Evolutionary conservation across 345 rosid species (phyloP).

Genomic region (Linum tenue): DNA sequence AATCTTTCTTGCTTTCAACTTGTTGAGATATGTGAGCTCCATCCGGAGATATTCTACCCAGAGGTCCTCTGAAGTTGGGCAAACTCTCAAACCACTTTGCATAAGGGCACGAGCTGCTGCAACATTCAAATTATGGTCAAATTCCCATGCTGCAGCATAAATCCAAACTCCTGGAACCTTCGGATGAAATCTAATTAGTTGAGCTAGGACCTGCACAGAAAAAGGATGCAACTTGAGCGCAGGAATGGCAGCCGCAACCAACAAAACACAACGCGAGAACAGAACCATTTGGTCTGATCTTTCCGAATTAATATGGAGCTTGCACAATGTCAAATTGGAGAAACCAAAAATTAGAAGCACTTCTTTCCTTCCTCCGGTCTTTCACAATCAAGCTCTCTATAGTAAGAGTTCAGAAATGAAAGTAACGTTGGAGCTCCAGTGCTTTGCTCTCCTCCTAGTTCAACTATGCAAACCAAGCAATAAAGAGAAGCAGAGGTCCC

Average conservation of each 20-base stretch:
- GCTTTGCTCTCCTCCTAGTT: too few relatives aligned
- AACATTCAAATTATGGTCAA: slow-evolving; percentile 70
- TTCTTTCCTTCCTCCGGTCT: too few relatives aligned
- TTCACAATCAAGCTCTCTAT: too few relatives aligned
- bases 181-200: slow-evolving; percentile 72
- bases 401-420: too few relatives aligned
- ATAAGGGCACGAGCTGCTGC: slow-evolving; percentile 79
- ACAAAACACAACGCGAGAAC: not conserved
- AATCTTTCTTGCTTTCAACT: slow-evolving; percentile 69
- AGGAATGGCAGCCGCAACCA: not conserved
- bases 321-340: too few relatives aligned
- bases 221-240: not conserved
- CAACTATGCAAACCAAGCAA: too few relatives aligned
- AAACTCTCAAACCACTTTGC: slow-evolving; percentile 80
- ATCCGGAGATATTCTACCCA: slow-evolving; percentile 91
- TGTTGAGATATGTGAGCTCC: slow-evolving; percentile 83
- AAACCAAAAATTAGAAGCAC: too few relatives aligned
- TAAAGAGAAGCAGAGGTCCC: not conserved
- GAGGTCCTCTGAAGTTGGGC: slow-evolving; percentile 69
- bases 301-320: too few relatives aligned
- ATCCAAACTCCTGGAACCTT: slow-evolving; percentile 86
- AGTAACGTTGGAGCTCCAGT: too few relatives aligned
- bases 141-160: slow-evolving; percentile 98
- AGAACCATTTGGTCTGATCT: not conserved
- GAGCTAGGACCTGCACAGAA: slow-evolving; percentile 54